These are phyloP conservation scores for Blepharisma japonicum DNA, from an alignment of 73 alveolate genomes.

Conservation along the genomic window DNA sequence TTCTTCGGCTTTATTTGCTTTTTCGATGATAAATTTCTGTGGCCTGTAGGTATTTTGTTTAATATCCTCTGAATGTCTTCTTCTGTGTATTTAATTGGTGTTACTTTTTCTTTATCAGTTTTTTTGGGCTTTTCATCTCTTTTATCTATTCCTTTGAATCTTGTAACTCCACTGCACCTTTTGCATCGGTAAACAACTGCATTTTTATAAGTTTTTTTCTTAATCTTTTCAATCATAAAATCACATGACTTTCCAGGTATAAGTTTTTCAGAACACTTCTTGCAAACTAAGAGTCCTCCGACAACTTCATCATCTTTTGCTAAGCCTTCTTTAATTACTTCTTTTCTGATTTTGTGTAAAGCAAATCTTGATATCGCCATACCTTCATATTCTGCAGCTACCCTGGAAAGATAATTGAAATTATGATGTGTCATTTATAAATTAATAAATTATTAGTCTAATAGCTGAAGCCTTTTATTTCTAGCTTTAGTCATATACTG, in stretches of 20 bases:
- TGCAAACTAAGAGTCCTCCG: not conserved
- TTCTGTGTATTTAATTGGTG: not conserved
- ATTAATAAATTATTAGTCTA: too few species aligned
- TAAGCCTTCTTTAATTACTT: not conserved
- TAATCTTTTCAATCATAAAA: not conserved
- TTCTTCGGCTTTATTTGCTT: not conserved
- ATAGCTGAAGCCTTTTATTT: too few species aligned
- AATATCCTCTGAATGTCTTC: not conserved
- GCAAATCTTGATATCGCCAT: conserved; percentile 21
- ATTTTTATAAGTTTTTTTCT: conserved; percentile 15
- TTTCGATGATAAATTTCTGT: not conserved
- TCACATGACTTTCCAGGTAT: conserved; percentile 3
- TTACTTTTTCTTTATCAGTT: not conserved
- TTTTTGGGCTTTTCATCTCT: not conserved
- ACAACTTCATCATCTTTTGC: conserved; percentile 28
- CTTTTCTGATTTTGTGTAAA: conserved; percentile 7
- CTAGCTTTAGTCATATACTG: too few species aligned
- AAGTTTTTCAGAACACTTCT: conserved; percentile 3
- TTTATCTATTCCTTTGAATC: not conserved
- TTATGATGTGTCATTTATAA: too few species aligned
- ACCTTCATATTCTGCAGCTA: not conserved
- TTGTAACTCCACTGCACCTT: not conserved
- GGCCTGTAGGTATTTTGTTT: not conserved
- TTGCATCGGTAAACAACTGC: not conserved
- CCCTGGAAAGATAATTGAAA: not conserved